Base-by-base conservation (phyloP, 2,329 filamentous ascomycete genomes). In the Blastomyces gilchristii region DNA sequence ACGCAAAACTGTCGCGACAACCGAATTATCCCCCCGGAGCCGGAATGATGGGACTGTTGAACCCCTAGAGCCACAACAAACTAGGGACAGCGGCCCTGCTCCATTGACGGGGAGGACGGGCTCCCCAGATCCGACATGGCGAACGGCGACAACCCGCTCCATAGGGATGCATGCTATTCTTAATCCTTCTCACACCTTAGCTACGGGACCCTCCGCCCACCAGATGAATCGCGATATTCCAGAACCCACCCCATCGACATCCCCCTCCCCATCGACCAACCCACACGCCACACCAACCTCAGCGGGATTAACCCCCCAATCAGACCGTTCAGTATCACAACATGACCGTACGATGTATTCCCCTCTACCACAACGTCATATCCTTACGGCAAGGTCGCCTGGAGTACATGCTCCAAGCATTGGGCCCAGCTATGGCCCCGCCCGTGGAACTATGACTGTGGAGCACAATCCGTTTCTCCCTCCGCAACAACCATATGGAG, bases 141-240 rank as follows among this genome's bases (percentile, higher is more conserved):
- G 41, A 41, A 49, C 28, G 37, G 52, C 31, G 22, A 43, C 70
- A 53, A 70, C 72, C 53, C 73, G 75, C 50, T 71, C 74, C 34
- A 73, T 77, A 65, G 75, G 73, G 11, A 74, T 78, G n/a, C 74
- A 75, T 63, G 69, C 75, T 12, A 77, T 78, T 62, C 65, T 78
- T 64, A 78, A 78, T 58, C 74, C 73, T 12, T 69, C 74, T 5
- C 65, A 71, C 28, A 71, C 71, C 60, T 60, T 68, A 39, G 63
- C 63, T n/a, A 45, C 66, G n/a, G 69, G 65, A 37, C 52, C 62
- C n/a, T 53, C 63, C 43, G n/a, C 62, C 58, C 45, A 62, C 25
- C 65, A 67, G 49, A 62, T 64, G 50, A 66, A 61, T 50, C 69
- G 71, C 34, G 73, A 74, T 28, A 69, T 70, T 43, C 62, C 72